Evolutionary conservation across 169 alveolate species (phyloP), one percentile per base, ranked within the genome.

Genomic region (Theileria equi): DNA sequence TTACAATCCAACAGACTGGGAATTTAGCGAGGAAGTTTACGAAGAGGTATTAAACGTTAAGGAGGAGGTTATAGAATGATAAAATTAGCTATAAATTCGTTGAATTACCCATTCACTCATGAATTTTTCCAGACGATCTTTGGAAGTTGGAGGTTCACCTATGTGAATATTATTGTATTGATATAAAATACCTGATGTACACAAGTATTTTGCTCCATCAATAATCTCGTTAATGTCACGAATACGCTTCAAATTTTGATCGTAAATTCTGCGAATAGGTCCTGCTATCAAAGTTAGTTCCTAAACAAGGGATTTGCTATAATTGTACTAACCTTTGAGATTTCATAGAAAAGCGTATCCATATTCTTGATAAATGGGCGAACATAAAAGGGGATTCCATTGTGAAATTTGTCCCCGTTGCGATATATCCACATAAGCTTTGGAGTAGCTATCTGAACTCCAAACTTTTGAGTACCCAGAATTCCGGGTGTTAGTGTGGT

Each of bases 141-240:
- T 54, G 25, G 94, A 50, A n/a, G 95, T 91, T 1, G 96, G 96
- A 0, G 90, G 93, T 45, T 89, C 94, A 16, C 94, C 94, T 64
- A 81, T 23, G 23, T 52, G 40, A 54, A 43, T 47, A 32, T 50
- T 32, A 29, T 41, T n/a, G 10, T n/a, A 48, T 21, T 32, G 32
- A 23, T 23, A 44, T 7, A 52, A 76, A 72, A 38, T 63, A 64
- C 95, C 95, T 17, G 93, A 87, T 23, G 94, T 85, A 61, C 94
- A 89, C 16, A 90, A 69, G 70, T 90, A 92, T 61, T 92, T 92
- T 26, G 93, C 96, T 5, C 97, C 97, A 61, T 92, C 95, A 21
- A 87, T 84, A 19, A 92, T 70, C 11, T 85, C 93, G n/a, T 66
- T 80, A 11, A 92, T 49, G 29, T 63, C 67, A 31, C 68, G 80